A percentile compares a stretch with the other conserved stretches of the same genome.
Evolutionary conservation across 805 yeast genomes (phyloP).

Genomic region (Sugiyamaella mastotermitis): DNA sequence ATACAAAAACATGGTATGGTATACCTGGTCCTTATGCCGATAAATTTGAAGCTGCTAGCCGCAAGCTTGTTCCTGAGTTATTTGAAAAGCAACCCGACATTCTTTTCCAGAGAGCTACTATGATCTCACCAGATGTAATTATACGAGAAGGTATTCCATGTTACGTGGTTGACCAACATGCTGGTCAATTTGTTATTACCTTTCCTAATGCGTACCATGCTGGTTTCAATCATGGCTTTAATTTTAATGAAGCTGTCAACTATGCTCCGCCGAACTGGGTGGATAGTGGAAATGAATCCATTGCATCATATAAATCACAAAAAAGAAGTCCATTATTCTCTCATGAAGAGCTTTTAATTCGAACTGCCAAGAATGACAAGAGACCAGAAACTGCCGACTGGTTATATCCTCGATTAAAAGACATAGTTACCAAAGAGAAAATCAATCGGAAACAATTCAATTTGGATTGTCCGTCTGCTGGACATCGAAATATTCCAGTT

Average conservation of each 20-base stretch:
- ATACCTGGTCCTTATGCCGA: constrained; percentile 66
- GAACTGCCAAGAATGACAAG: constrained; percentile 16
- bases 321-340: constrained; percentile 31
- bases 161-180: constrained; percentile 60
- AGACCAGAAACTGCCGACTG: constrained; percentile 19
- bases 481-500: constrained; percentile 1
- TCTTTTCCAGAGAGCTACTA: constrained; percentile 76
- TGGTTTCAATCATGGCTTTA: constrained; percentile 82
- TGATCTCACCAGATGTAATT: constrained; percentile 62
- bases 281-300: constrained; percentile 27
- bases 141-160: constrained; percentile 39
- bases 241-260: constrained; percentile 41
- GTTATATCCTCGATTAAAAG: constrained; percentile 10
- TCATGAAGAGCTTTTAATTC: constrained; percentile 29
- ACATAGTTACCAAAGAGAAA: constrained; percentile 11
- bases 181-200: constrained; percentile 77
- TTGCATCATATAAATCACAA: constrained; percentile 25
- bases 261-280: constrained; percentile 38
- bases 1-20: constrained; percentile 90
- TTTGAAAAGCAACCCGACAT: constrained; percentile 82
- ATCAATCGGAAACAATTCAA: constrained; percentile 2
- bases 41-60: constrained; percentile 60
- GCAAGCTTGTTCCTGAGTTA: constrained; percentile 66
- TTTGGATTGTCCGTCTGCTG: not conserved
- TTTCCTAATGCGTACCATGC: constrained; percentile 88